Evolutionary conservation across 441 rosid species (phyloP).

Genomic region (Hura crepitans): DNA sequence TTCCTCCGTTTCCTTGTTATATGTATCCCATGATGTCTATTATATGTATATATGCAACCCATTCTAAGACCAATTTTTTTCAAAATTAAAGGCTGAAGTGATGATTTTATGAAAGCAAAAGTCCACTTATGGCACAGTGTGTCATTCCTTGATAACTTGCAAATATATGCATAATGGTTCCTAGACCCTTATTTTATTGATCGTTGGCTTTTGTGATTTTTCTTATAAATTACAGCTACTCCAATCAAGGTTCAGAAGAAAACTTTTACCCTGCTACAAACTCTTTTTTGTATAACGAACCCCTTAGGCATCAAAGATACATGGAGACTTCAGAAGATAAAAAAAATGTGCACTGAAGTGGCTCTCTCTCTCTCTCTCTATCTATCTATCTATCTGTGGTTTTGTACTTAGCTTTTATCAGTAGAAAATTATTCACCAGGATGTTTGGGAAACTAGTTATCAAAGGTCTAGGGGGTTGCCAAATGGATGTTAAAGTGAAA

Average conservation of each 20-base stretch:
- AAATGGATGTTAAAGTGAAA: not conserved
- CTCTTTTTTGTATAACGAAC: conserved; percentile 31
- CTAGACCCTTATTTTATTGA: not conserved
- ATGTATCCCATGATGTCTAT: not conserved
- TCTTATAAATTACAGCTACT: conserved; percentile 32
- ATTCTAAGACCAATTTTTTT: not conserved
- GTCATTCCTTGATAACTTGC: not conserved
- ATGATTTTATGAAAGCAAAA: not conserved
- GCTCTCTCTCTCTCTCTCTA: conserved; percentile 30
- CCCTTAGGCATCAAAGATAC: conserved; percentile 30
- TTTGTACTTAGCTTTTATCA: not conserved
- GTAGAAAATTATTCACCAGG: not conserved
- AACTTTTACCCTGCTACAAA: conserved; percentile 33
- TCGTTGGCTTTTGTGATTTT: not conserved
- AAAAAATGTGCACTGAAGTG: conserved; percentile 46
- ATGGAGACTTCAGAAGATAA: conserved; percentile 32
- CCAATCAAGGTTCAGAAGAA: conserved; percentile 38
- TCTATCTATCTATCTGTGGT: not conserved
- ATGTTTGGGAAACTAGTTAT: not conserved
- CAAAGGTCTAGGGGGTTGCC: not conserved
- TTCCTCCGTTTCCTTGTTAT: not conserved
- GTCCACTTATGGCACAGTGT: not conserved
- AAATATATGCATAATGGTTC: not conserved
- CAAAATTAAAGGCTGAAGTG: not conserved
- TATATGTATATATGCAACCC: not conserved